phyloP scores from a whole-genome alignment of 2,329 filamentous ascomycete species.

The Alternaria atra region DNA sequence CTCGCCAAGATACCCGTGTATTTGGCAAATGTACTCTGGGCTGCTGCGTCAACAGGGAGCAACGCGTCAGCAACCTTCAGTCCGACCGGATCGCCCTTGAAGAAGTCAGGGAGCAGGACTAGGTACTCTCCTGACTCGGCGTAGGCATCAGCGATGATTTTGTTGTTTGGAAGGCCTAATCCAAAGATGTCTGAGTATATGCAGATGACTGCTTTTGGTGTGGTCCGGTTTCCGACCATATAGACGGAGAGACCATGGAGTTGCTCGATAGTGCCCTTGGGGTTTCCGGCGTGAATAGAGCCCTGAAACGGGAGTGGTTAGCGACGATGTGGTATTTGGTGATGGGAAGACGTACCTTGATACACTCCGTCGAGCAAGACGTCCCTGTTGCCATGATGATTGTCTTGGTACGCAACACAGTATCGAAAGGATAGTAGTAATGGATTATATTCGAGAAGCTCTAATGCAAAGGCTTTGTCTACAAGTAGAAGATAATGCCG shows the following conservation, averaged over 20 bases:
- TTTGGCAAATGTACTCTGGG: slow-evolving; percentile 48
- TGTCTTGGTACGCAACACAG: neutral
- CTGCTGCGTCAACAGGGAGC: slow-evolving; percentile 49
- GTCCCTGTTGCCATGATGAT: slow-evolving; percentile 6
- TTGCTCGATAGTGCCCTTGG: slow-evolving; percentile 25
- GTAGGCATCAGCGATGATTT: slow-evolving; percentile 37
- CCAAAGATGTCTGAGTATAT: slow-evolving; percentile 39
- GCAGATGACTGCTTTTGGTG: slow-evolving; percentile 30
- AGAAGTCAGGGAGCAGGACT: slow-evolving; percentile 38
- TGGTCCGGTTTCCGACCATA: slow-evolving; percentile 26
- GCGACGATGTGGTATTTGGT: neutral
- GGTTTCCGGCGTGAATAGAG: slow-evolving; percentile 48
- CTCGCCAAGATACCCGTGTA: slow-evolving; percentile 53
- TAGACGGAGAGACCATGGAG: slow-evolving; percentile 37
- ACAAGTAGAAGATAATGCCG: too few species aligned
- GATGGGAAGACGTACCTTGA: slow-evolving; percentile 27
- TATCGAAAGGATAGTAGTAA: neutral
- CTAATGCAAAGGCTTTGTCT: neutral
- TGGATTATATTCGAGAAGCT: neutral
- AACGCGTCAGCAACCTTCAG: slow-evolving; percentile 46
- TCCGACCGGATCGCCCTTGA: slow-evolving; percentile 31
- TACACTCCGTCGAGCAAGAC: slow-evolving; percentile 29
- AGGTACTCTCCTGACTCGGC: slow-evolving; percentile 31
- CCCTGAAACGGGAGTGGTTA: slow-evolving; percentile 32
- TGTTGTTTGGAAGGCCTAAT: slow-evolving; percentile 35